phyloP scores from a whole-genome alignment of 106 monocot genomes.

The Dendrobium officinale region DNA sequence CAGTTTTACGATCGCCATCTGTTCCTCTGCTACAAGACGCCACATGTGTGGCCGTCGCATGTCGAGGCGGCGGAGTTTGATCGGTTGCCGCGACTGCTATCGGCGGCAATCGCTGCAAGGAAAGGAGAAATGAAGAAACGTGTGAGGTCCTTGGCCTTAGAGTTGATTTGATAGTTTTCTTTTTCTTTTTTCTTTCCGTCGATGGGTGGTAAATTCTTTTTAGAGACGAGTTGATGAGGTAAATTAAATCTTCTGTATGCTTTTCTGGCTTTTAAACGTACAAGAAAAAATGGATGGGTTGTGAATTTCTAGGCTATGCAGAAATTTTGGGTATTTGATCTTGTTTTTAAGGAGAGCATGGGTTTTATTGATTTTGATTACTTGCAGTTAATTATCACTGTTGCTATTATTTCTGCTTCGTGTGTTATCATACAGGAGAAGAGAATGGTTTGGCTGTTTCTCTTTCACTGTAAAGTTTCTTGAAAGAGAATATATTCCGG shows the following conservation, averaged over 20 bases:
- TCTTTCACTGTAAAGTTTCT: not conserved
- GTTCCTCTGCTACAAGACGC: slow-evolving; percentile 65
- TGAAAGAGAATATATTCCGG: not conserved
- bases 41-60: slow-evolving; percentile 49
- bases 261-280: not conserved
- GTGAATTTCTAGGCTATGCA: too few relatives aligned
- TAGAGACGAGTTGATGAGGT: not conserved
- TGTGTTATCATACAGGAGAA: not conserved
- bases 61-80: slow-evolving; percentile 63
- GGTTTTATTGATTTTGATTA: not conserved
- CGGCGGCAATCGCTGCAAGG: slow-evolving; percentile 32
- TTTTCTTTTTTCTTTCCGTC: not conserved
- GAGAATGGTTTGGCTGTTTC: not conserved
- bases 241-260: not conserved
- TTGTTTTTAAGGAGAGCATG: not conserved
- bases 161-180: not conserved
- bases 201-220: not conserved
- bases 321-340: not conserved
- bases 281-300: too few relatives aligned
- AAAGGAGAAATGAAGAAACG: slow-evolving; percentile 41
- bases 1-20: slow-evolving; percentile 45
- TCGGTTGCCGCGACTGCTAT: slow-evolving; percentile 42
- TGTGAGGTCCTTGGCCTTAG: slow-evolving; percentile 7
- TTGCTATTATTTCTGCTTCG: not conserved
- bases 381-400: not conserved